Conservation (phyloP, 257 asterid genomes). For the Knoxia roxburghii region DNA sequence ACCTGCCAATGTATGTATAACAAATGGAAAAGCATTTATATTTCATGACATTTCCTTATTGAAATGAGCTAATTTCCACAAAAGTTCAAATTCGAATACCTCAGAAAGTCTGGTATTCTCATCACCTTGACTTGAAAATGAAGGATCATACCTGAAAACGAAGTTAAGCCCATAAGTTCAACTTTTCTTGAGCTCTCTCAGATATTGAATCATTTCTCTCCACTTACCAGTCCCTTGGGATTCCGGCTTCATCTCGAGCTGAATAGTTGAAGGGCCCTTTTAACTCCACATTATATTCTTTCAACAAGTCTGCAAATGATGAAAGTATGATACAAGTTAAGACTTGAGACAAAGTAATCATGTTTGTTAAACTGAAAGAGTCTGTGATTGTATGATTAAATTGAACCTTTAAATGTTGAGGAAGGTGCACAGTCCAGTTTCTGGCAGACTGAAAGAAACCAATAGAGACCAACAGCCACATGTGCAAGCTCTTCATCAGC, state of each 20-base stretch:
- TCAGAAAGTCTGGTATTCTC: constrained; percentile 38
- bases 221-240: constrained; percentile 73
- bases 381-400: not conserved
- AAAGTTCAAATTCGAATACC: constrained; percentile 30
- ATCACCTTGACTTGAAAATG: constrained; percentile 27
- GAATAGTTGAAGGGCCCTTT: constrained; percentile 86
- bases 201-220: not conserved
- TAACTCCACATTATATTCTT: constrained; percentile 72
- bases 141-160: constrained; percentile 69
- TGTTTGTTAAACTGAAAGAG: no score
- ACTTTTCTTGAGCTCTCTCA: not conserved
- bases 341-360: not conserved
- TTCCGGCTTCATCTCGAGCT: constrained; percentile 82
- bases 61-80: not conserved
- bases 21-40: no score
- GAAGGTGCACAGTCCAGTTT: constrained; percentile 56
- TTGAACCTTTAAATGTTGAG: constrained; percentile 66
- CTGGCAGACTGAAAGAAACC: constrained; percentile 83
- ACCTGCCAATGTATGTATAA: constrained; percentile 43
- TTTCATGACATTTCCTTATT: not conserved
- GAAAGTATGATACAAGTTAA: not conserved
- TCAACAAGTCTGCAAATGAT: constrained; percentile 46
- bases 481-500: constrained; percentile 97
- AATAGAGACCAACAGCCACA: constrained; percentile 85
- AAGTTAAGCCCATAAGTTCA: constrained; percentile 7